Evolutionary conservation across 495 filamentous ascomycete species (phyloP), one percentile per base, ranked within the genome.

Genomic region (Xylaria sp.): DNA sequence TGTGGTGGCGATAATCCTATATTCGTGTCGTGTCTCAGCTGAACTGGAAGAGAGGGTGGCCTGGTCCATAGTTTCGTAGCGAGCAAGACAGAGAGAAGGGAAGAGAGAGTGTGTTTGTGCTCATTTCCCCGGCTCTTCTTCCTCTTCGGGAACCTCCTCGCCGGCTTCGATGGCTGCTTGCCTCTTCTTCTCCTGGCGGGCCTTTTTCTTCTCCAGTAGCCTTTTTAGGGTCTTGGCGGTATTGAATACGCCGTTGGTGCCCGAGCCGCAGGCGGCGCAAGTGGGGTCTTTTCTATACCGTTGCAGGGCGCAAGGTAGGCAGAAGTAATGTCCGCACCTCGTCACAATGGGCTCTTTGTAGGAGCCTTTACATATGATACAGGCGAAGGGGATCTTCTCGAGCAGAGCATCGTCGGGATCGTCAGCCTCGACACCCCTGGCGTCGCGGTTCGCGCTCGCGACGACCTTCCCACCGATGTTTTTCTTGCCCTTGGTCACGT

Each of bases 291-390:
- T 86, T 71, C 90, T 85, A 80, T 98, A 98, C 67, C 93, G 80
- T 75, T 92, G 86, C 72, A 99, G 81, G 43, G 95, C 96, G 78
- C 97, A 98, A 0, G 83, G 82, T 77, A 97, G 92, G 80, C 96
- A 99, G 72, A 98, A 99, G 76, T 98, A 98, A 79, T 98, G 97
- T 5, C 93, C 91, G 70, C 97, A 98, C 72, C 92, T 92, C 41
- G 96, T 99, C 15, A 95, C 83, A 24, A 98, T 90, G 2, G 96
- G 94, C 59, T 89, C 83, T 73, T 90, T 91, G 80, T 99, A 99
- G 11, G 90, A 81, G 52, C 89, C 88, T 76, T 89, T 89, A 84
- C 96, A 99, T 69, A 98, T 93, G 71, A 98, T 89, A 77, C 96
- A 99, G n/a, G 90, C 93, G 77, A 98, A 99, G 0, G 96, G 96